These are phyloP conservation scores for Alternaria sp. DNA, from an alignment of 2,329 filamentous ascomycete species.

Conservation along the genomic window DNA sequence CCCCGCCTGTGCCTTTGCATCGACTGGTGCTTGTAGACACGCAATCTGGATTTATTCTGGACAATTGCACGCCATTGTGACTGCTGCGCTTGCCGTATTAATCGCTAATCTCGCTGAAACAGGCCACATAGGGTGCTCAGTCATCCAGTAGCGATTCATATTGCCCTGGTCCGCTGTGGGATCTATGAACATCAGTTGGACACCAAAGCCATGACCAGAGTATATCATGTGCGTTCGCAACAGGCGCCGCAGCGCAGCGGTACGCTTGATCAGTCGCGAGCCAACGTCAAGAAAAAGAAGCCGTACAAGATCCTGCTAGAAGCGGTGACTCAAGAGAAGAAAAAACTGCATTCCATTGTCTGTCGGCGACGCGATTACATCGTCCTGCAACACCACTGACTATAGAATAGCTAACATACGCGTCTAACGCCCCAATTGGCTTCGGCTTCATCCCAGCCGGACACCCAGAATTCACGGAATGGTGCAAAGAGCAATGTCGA, in stretches of 20 bases:
- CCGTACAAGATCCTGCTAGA: slow-evolving; percentile 67
- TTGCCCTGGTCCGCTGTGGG: slow-evolving; percentile 15
- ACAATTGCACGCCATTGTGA: slow-evolving; percentile 14
- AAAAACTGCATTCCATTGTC: slow-evolving; percentile 63
- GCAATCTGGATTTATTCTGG: slow-evolving; percentile 11
- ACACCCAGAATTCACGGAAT: slow-evolving; percentile 66
- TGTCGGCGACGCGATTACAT: slow-evolving; percentile 35
- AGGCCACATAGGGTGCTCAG: slow-evolving; percentile 8
- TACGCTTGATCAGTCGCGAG: slow-evolving; percentile 35
- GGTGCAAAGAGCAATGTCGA: slow-evolving; percentile 66
- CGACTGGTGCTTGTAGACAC: slow-evolving; percentile 34
- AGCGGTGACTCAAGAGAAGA: slow-evolving; percentile 66
- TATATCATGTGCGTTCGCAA: slow-evolving; percentile 35
- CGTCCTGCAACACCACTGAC: slow-evolving; percentile 44
- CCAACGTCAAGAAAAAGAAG: slow-evolving; percentile 51
- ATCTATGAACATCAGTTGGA: slow-evolving; percentile 25
- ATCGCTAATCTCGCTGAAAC: slow-evolving; percentile 27
- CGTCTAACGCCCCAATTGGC: slow-evolving; percentile 63
- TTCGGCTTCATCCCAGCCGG: slow-evolving; percentile 69
- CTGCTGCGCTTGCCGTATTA: slow-evolving; percentile 22
- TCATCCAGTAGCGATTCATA: slow-evolving; percentile 10
- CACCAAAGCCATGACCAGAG: slow-evolving; percentile 38
- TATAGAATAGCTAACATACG: slow-evolving; percentile 61
- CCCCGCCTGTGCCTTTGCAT: slow-evolving; percentile 32
- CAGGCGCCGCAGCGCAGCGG: slow-evolving; percentile 29